Evolutionary conservation across 2,329 filamentous ascomycete species (phyloP).

Genomic region (Ophiocordyceps unilateralis): DNA sequence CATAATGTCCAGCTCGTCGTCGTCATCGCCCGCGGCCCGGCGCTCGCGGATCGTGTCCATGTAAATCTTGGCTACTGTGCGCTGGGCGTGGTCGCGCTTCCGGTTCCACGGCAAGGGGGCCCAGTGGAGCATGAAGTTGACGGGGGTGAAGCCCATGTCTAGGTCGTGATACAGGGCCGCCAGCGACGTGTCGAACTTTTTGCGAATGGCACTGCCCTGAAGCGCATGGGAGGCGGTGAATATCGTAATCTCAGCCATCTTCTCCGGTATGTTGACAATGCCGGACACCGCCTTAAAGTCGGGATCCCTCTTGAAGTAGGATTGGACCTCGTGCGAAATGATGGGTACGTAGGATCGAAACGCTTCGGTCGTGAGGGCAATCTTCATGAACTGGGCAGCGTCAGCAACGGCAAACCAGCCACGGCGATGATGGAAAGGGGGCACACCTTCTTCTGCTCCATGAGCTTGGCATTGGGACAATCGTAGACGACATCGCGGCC

Average conservation of each 20-base stretch:
- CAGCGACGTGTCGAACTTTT: constrained; percentile 63
- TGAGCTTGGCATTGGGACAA: constrained; percentile 78
- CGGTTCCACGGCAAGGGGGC: constrained; percentile 78
- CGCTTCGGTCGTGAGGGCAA: constrained; percentile 57
- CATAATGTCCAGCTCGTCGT: constrained; percentile 59
- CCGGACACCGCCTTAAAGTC: constrained; percentile 53
- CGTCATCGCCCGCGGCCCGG: constrained; percentile 31
- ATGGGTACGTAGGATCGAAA: constrained; percentile 62
- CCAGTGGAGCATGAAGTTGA: constrained; percentile 87
- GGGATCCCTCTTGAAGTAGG: constrained; percentile 52
- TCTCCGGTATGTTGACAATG: constrained; percentile 52
- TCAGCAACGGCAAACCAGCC: constrained; percentile 3
- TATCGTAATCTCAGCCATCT: constrained; percentile 74
- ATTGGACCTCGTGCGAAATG: constrained; percentile 56
- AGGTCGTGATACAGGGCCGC: constrained; percentile 75
- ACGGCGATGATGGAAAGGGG: neutral
- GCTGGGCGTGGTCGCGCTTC: constrained; percentile 61
- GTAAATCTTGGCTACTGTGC: constrained; percentile 67
- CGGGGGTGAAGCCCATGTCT: constrained; percentile 74
- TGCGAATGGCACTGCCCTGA: constrained; percentile 69
- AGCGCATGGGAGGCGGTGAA: constrained; percentile 77
- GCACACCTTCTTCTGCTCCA: constrained; percentile 85
- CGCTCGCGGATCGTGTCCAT: constrained; percentile 65
- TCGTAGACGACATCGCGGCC: constrained; percentile 80
- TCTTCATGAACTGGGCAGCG: constrained; percentile 52